phyloP scores from a whole-genome alignment of 2,329 filamentous ascomycete genomes.

The Sporothrix humicola region DNA sequence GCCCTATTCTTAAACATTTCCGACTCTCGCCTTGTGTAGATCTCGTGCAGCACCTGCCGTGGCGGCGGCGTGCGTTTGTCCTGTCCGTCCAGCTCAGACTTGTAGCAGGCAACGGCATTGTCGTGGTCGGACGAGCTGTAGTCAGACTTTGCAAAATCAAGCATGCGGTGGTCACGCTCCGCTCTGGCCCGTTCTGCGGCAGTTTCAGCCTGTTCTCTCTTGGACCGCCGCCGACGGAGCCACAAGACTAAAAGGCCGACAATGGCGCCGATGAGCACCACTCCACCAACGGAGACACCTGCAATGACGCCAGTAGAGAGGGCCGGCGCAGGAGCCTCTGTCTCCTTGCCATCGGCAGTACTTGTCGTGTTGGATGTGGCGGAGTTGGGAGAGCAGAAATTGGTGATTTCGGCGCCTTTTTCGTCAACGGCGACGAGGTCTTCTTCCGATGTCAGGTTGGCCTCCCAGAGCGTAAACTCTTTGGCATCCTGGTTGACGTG shows the following conservation, averaged over 20 bases:
- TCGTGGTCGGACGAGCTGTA: not conserved
- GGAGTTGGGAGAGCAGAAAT: not conserved
- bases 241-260: not conserved
- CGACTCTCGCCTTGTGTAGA: not conserved
- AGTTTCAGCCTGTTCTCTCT: no score
- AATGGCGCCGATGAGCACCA: not conserved
- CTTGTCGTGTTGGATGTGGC: not conserved
- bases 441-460: slow-evolving; percentile 24
- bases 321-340: not conserved
- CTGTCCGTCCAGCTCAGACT: not conserved
- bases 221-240: not conserved
- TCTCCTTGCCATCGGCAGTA: not conserved
- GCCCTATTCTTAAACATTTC: not conserved
- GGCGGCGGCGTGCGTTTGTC: not conserved
- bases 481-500: slow-evolving; percentile 42
- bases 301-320: not conserved
- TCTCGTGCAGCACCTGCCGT: not conserved
- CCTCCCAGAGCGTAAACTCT: slow-evolving; percentile 40
- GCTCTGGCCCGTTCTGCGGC: not conserved
- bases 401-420: slow-evolving; percentile 9
- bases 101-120: not conserved
- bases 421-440: slow-evolving; percentile 37
- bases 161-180: not conserved
- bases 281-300: not conserved
- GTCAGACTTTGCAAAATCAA: not conserved